Base-by-base conservation (phyloP, 2,329 filamentous ascomycete species). In the Diplodia seriata region DNA sequence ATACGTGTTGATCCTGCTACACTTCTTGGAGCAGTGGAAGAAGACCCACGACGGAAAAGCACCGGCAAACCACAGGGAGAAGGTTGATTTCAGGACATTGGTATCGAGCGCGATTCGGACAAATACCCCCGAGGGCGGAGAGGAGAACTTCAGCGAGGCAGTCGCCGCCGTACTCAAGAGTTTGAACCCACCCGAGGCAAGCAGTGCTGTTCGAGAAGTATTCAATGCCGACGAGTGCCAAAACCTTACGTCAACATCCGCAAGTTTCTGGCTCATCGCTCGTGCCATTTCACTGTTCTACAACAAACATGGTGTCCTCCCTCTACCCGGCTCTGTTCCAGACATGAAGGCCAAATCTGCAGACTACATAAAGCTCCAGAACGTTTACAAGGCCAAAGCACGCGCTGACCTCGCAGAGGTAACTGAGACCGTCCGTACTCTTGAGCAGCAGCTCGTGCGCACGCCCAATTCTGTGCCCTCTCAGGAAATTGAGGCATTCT, bases 131-230 rank as follows among this genome's bases (percentile, higher is more conserved):
- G 93, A 97, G 77, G 94, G 93, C 55, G 92, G 91, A 68, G 95
- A 99, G 76, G 95, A 99, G 81, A 99, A 99, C 78, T 99, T 93
- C 75, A 93, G 97, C 69, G 95, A 99, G 79, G 96, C 95, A 4
- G 89, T 90, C 55, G 89, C 88, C 15, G 93, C 94, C 5, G 93
- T 98, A 0, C 84, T 98, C 74, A 97, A 97, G 79, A 91, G 91
- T n/a, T 83, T 99, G 38, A 89, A 90, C 53, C 81, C 84, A 20
- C 88, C 90, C 55, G 86, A 86, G 31, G 78, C 96, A 23, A 89
- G 90, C 50, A 87, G 87, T 54, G 86, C 89, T 2, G 85, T 97
- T 50, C 88, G 86, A 70, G 89, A 94, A 71, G 89, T 98, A 9
- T 94, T 99, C 75, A 85, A 90, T 47, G 89, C 94, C 74, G 78